Conservation (phyloP, 73 alveolate genomes). For the Tetrahymena elliotti region DNA sequence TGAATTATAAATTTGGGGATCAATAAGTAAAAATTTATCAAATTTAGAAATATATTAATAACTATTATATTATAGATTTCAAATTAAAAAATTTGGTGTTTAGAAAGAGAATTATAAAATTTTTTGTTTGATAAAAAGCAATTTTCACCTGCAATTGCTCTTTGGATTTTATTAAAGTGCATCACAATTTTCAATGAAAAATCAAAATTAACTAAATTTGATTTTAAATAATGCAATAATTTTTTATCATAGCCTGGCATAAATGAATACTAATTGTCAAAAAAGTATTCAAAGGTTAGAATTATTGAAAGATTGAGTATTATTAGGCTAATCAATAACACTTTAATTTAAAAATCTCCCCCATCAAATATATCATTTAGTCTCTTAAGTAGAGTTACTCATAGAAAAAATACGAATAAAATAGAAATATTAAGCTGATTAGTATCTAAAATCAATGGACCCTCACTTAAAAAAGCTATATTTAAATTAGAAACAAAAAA, state of each 20-base stretch:
- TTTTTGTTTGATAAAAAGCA: neutral
- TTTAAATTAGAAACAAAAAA: neutral
- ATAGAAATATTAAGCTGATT: neutral
- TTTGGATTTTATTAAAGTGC: neutral
- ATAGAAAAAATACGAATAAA: neutral
- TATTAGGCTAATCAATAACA: neutral
- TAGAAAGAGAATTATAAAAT: neutral
- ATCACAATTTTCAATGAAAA: neutral
- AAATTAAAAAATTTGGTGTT: no score
- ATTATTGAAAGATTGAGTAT: neutral
- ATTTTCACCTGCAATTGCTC: neutral
- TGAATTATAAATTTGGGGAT: no score
- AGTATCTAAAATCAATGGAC: neutral
- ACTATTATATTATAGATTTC: neutral
- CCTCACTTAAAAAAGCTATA: neutral
- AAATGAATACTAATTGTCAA: neutral
- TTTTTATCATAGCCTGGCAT: neutral
- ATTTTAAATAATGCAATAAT: neutral
- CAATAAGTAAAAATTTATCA: no score
- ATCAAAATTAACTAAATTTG: neutral
- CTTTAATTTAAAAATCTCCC: neutral
- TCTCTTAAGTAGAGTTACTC: neutral
- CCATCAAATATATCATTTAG: neutral
- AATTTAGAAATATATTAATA: no score
- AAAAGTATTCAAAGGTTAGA: neutral